Evolutionary conservation across 2,329 filamentous ascomycete species (phyloP), one percentile per base, ranked within the genome.

Genomic region (Fusarium keratoplasticum): DNA sequence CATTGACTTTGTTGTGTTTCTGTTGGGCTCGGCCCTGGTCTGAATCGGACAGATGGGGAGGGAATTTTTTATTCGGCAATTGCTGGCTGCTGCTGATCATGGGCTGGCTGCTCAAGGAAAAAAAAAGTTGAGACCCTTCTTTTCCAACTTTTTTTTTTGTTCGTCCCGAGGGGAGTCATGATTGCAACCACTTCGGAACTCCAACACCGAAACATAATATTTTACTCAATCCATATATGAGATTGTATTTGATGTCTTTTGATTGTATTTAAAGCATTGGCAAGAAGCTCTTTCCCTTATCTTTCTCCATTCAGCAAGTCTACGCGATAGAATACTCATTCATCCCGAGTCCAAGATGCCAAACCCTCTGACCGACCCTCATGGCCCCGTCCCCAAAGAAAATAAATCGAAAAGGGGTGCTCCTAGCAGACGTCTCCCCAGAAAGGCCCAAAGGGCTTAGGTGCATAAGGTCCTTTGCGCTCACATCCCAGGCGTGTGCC

Each of bases 361-460:
- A 71, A n/a, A 31, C 33, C 9, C 55, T 57, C 55, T 57, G 55
- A 58, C 35, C 55, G 55, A 61, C 52, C 50, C 60, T 58, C 64
- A 58, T 66, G 27, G 47, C 47, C 70, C 44, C 36, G 61, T 67
- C 67, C 58, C 57, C 63, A 60, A 33, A 71, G 60, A 61, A 61
- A 31, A 62, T 36, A 44, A 44, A 29, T 36, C 54, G 16, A 13
- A 13, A n/a, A 38, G 75, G 73, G 27, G 73, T 77, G 75, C 29
- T 29, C n/a, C 16, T 77, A 76, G 64, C 50, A 70, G 54, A 58
- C 5, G 22, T 29, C 57, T 35, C 55, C 60, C 67, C 50, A 63
- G 40, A 64, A 35, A 52, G 42, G 36, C 72, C 74, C 59, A 67
- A 75, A 72, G 20, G 57, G 72, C 66, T 70, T 77, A 77, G 70